Evolutionary conservation across 2,329 filamentous ascomycete species (phyloP).

Genomic region (Cercospora zeae-maydis): DNA sequence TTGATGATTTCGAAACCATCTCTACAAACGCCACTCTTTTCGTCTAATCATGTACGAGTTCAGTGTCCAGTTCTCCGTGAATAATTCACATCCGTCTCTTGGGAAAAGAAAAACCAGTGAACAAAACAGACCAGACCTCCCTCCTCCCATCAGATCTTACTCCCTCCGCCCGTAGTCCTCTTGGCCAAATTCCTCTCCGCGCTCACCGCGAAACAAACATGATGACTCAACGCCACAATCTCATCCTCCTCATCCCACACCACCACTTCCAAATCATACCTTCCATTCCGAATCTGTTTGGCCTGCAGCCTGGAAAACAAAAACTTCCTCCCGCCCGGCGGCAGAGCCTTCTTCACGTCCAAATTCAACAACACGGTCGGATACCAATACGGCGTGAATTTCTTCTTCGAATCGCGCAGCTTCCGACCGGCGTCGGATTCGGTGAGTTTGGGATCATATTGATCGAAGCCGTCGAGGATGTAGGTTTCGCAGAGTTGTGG

Average conservation of each 20-base stretch:
- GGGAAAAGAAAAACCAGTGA: too few relatives aligned
- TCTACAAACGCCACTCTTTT: too few relatives aligned
- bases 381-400: constrained; percentile 60
- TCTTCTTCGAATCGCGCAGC: constrained; percentile 30
- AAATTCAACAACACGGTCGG: constrained; percentile 72
- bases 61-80: background rate
- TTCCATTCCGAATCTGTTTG: constrained; percentile 66
- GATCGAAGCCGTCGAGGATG: constrained; percentile 33
- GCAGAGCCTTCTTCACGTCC: constrained; percentile 71
- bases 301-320: constrained; percentile 62
- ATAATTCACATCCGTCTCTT: background rate
- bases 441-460: constrained; percentile 32
- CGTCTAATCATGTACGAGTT: too few relatives aligned
- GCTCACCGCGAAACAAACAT: constrained; percentile 62
- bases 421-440: constrained; percentile 20
- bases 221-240: constrained; percentile 64
- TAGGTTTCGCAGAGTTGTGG: constrained; percentile 60
- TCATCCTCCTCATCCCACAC: constrained; percentile 63
- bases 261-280: constrained; percentile 70
- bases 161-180: constrained; percentile 38
- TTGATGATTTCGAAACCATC: too few relatives aligned
- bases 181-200: constrained; percentile 61
- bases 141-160: constrained; percentile 15
- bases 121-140: background rate
- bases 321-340: constrained; percentile 67